phyloP scores from a whole-genome alignment of 495 filamentous ascomycete genomes.

The Aeminium ludgeri region DNA sequence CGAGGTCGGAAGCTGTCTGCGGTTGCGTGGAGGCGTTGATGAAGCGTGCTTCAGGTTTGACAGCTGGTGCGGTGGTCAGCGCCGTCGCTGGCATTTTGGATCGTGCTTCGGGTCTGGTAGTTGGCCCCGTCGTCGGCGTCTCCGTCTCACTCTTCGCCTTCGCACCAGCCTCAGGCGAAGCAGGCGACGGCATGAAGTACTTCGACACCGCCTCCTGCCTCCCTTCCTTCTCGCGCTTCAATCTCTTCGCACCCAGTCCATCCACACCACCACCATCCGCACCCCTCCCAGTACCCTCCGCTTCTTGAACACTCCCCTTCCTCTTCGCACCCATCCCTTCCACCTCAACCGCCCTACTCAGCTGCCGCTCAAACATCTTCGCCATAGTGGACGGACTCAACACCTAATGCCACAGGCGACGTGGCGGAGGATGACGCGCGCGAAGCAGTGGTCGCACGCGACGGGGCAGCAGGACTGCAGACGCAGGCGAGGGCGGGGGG shows the following conservation, averaged over 20 bases:
- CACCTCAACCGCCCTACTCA: slow-evolving; percentile 17
- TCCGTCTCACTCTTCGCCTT: background rate
- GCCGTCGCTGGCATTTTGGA: too few relatives aligned
- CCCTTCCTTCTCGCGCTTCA: background rate
- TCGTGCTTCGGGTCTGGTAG: background rate
- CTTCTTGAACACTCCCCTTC: slow-evolving; percentile 13
- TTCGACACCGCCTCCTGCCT: slow-evolving; percentile 4
- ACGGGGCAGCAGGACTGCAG: slow-evolving; percentile 23
- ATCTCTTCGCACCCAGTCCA: background rate
- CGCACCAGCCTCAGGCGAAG: background rate
- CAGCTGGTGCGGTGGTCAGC: too few relatives aligned
- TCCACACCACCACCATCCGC: slow-evolving; percentile 9
- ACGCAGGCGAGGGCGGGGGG: slow-evolving; percentile 11
- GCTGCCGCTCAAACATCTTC: slow-evolving; percentile 20
- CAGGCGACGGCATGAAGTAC: slow-evolving; percentile 9
- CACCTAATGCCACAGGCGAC: slow-evolving; percentile 17
- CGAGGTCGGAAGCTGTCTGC: background rate
- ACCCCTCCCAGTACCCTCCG: slow-evolving; percentile 19
- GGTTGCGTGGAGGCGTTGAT: background rate
- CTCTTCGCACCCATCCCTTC: slow-evolving; percentile 20
- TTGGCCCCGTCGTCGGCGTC: too few relatives aligned
- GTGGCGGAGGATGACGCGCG: slow-evolving; percentile 25
- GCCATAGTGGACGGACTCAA: slow-evolving; percentile 17
- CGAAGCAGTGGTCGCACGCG: slow-evolving; percentile 26
- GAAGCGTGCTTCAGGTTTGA: background rate